Percentiles rank a stretch among this genome's conserved stretches.
phyloP scores from a whole-genome alignment of 164 flowering plant genomes.

The Aristolochia californica region DNA sequence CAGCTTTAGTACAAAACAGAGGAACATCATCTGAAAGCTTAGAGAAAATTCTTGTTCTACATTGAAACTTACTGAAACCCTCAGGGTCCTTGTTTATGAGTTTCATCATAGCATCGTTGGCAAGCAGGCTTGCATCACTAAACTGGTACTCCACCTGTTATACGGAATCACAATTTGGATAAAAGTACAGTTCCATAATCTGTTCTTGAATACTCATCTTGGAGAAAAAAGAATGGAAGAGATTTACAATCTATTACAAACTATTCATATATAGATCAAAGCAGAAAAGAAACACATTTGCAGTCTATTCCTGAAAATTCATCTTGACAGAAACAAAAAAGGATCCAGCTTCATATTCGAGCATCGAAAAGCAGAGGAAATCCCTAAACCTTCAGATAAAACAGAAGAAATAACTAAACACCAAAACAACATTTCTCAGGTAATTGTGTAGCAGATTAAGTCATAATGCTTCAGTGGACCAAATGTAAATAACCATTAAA shows the following conservation, averaged over 20 bases:
- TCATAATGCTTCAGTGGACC: no score
- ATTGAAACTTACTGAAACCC: slow-evolving; percentile 67
- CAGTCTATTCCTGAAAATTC: no score
- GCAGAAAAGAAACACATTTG: no score
- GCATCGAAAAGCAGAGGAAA: no score
- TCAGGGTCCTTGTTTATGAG: slow-evolving; percentile 78
- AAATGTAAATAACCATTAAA: no score
- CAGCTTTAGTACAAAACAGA: no score
- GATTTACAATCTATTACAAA: background rate
- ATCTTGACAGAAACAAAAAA: no score
- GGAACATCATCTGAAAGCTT: background rate
- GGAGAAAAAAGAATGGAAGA: background rate
- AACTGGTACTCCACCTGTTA: slow-evolving; percentile 82
- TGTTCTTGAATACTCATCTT: background rate
- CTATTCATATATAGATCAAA: background rate
- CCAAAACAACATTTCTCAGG: no score
- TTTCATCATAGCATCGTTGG: slow-evolving; percentile 63
- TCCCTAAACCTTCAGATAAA: no score
- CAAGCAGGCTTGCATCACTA: slow-evolving; percentile 80
- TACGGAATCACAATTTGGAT: background rate
- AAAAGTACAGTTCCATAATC: background rate
- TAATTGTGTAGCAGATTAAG: no score
- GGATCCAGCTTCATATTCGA: no score
- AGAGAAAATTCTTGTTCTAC: background rate
- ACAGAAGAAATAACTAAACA: no score